Evolutionary conservation across 306 rosid genomes (phyloP).

Genomic region (Betula pendula): DNA sequence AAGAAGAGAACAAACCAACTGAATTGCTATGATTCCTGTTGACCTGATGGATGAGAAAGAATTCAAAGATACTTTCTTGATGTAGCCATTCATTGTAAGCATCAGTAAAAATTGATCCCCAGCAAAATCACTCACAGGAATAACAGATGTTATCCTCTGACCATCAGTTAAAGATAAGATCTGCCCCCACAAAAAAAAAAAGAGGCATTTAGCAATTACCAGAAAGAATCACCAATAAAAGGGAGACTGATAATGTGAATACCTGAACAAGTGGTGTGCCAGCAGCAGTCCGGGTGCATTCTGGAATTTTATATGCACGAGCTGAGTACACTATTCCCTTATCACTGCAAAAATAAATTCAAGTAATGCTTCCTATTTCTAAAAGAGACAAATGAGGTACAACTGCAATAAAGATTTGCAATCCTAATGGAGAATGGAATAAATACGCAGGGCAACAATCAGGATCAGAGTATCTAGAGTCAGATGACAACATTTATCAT

Average conservation of each 20-base stretch:
- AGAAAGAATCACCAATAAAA: conserved; percentile 6
- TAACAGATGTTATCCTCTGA: conserved; percentile 88
- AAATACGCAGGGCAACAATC: background rate
- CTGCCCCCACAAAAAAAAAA: conserved; percentile 43
- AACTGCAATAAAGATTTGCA: conserved; percentile 5
- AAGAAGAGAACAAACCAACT: conserved; percentile 71
- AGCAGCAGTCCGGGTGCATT: conserved; percentile 84
- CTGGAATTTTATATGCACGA: conserved; percentile 95
- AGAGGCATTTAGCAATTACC: background rate
- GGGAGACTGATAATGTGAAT: conserved; percentile 16
- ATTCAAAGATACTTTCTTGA: conserved; percentile 90
- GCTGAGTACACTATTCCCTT: conserved; percentile 93
- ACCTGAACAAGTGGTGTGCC: conserved; percentile 95
- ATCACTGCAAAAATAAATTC: conserved; percentile 54
- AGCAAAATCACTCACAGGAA: conserved; percentile 88
- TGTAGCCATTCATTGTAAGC: conserved; percentile 92
- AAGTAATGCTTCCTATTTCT: conserved; percentile 17
- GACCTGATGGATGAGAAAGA: conserved; percentile 89
- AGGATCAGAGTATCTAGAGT: background rate
- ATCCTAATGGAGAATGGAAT: background rate
- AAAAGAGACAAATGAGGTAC: conserved; percentile 17
- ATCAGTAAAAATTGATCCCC: conserved; percentile 84
- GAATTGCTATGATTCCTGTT: conserved; percentile 95
- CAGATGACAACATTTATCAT: background rate
- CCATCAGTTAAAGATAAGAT: conserved; percentile 90